Base-by-base conservation (phyloP, 306 rosid genomes). In the Medicago arabica region DNA sequence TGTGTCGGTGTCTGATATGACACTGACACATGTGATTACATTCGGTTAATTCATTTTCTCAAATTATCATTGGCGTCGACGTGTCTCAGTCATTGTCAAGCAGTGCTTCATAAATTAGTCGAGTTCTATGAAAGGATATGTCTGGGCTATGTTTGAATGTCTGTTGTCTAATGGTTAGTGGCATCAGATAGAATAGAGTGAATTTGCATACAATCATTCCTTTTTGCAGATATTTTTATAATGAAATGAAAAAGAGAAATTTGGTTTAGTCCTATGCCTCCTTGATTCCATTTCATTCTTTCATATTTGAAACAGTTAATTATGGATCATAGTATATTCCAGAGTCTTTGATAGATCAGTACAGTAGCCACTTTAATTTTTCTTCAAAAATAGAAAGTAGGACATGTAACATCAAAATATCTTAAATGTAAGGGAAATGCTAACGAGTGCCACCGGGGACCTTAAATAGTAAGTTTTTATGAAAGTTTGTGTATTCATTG, bases 391-490 rank as follows among this genome's bases (percentile, higher is more conserved):
- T 71, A 19, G 51, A 59, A 68, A 60, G 28, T 71, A 25, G 72
- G n/a, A 69, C 74, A 50, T 69, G 71, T 66, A 51, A 57, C 66
- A 61, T 67, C 75, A 31, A 64, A 69, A 60, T 76, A 49, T 16
- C 28, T 66, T 66, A 34, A 34, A 34, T 34, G 38, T 34, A 0
- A 5, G 0, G 7, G 4, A 28, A 28, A 28, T 28, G 31, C 28
- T 28, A 28, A 28, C 31, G 31, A 28, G 31, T 3, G 31, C 31
- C 31, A 4, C 4, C 0, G 31, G 31, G 31, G 31, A 28, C 31
- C 31, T 28, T 28, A 28, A 28, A 3, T 0, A 28, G 31, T 28
- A 28, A 28, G 0, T 28, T 28, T 28, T 28, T 28, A 28, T 28
- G 31, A 28, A 25, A 25, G 2, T 25, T 25, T 25, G 28, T 25